Base-by-base conservation (phyloP, 306 rosid genomes). In the Pterocarpus santalinus region DNA sequence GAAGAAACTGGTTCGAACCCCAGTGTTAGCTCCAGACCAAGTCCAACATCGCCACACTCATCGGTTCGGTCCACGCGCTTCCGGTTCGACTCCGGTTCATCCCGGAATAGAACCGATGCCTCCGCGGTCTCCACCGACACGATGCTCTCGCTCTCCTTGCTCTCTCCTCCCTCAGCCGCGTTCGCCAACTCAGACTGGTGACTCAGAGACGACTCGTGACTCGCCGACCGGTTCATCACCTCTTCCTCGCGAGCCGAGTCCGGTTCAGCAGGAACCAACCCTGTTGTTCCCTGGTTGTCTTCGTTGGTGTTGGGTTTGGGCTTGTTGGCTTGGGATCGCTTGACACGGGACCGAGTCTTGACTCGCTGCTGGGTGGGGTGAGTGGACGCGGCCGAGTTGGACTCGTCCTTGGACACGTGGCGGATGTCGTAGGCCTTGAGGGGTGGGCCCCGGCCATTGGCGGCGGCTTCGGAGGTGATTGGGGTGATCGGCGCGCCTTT, bases 371-470 rank as follows among this genome's bases (percentile, higher is more conserved):
- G 85, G 75, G 11, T 81, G 84, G 77, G 70, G 13, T 79, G 61
- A 55, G 61, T 13, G 0, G 95, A 83, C 1, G 92, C 92, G n/a
- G 91, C 93, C 2, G 95, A 89, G 88, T 85, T 93, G 3, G 61
- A 55, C 78, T 95, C 97, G 9, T 95, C 97, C 77, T 90, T 92
- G 5, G 97, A 90, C 32, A 95, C 97, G 75, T 95, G 99, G 43
- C 99, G 97, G 49, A 95, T 92, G 79, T 95, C 99, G 68, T 92
- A 93, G 0, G 97, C 95, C 83, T 95, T 95, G 9, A 95, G 88
- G 0, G 97, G 97, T 51, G 97, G 97, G 7, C 99, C 97, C 6
- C 92, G 88, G 44, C 90, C 92, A 1, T 22, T 86, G 1, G 94
- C 85, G 7, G 97, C 97, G 0, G 94, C 94, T 66, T 95, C 97